Percentiles rank a stretch among this genome's conserved stretches.
Conservation (phyloP, 2,329 filamentous ascomycete species). For the Paecilomyces sp. region DNA sequence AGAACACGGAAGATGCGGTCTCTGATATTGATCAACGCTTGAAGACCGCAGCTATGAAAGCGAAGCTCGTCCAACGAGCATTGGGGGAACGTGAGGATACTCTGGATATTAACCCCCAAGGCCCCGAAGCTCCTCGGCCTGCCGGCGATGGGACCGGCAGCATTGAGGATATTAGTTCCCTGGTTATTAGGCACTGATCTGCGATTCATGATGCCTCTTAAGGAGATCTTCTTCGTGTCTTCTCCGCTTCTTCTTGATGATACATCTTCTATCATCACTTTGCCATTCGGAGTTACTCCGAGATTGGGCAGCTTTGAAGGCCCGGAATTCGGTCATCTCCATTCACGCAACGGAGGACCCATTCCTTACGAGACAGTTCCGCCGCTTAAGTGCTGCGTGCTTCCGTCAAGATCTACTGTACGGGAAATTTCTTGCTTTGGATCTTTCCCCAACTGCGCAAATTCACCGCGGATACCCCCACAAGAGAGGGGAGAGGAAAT, state of each 20-base stretch:
- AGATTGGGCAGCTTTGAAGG: neutral
- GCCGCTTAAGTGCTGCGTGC: neutral
- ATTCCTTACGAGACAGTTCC: neutral
- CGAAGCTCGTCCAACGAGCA: constrained; percentile 75
- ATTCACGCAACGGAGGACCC: neutral
- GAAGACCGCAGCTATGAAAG: constrained; percentile 75
- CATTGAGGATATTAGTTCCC: constrained; percentile 42
- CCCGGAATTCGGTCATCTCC: neutral
- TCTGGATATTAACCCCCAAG: constrained; percentile 16
- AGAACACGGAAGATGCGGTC: constrained; percentile 83
- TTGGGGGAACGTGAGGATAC: constrained; percentile 41
- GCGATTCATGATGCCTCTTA: neutral
- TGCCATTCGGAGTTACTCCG: neutral
- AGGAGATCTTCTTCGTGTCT: neutral
- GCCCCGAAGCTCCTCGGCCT: constrained; percentile 19
- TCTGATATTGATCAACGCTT: constrained; percentile 85
- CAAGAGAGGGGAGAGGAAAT: neutral
- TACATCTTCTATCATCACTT: neutral
- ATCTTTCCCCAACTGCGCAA: neutral
- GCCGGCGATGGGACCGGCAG: constrained; percentile 32
- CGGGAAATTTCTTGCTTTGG: neutral
- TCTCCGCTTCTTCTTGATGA: neutral
- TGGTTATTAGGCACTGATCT: constrained; percentile 31
- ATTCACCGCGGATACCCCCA: neutral
- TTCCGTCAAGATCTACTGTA: neutral